phyloP scores from a whole-genome alignment of 192 early-diverging fungal genomes.

The Helicostylum pulchrum region DNA sequence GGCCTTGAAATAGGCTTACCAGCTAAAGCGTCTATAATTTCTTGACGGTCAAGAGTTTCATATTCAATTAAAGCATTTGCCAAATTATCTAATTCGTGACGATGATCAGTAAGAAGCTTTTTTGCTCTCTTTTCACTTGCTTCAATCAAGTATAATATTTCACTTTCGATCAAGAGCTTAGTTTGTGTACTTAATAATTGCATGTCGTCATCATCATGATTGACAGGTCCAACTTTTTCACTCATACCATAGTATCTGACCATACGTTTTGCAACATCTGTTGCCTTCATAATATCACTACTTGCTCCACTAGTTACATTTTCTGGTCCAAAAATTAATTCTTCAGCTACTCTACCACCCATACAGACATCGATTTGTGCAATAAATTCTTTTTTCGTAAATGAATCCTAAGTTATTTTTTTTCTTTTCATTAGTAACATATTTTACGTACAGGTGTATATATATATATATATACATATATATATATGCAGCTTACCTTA shows the following conservation, averaged over 20 bases:
- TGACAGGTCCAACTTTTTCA: conserved; percentile 86
- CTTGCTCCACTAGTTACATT: conserved; percentile 93
- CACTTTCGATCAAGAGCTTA: conserved; percentile 80
- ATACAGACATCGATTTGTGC: conserved; percentile 94
- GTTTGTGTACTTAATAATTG: conserved; percentile 66
- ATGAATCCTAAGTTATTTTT: conserved; percentile 44
- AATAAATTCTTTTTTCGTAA: conserved; percentile 77
- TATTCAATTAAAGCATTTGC: conserved; percentile 92
- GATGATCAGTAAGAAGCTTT: conserved; percentile 67
- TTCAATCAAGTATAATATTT: conserved; percentile 78
- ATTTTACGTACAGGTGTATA: background rate
- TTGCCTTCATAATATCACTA: conserved; percentile 90
- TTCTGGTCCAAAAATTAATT: conserved; percentile 91
- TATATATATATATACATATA: background rate
- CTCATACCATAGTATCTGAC: conserved; percentile 92
- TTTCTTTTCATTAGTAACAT: conserved; percentile 6
- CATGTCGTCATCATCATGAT: conserved; percentile 74
- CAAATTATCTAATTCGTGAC: conserved; percentile 85
- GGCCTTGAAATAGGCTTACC: conserved; percentile 59
- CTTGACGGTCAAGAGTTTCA: conserved; percentile 89
- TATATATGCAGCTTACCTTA: conserved; percentile 39
- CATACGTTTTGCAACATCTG: conserved; percentile 86
- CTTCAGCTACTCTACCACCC: conserved; percentile 98
- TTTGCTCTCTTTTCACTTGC: conserved; percentile 67
- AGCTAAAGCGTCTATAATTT: conserved; percentile 76